These are phyloP conservation scores for Trichocladium antarcticum DNA, from an alignment of 495 filamentous ascomycete genomes.

Conservation along the genomic window DNA sequence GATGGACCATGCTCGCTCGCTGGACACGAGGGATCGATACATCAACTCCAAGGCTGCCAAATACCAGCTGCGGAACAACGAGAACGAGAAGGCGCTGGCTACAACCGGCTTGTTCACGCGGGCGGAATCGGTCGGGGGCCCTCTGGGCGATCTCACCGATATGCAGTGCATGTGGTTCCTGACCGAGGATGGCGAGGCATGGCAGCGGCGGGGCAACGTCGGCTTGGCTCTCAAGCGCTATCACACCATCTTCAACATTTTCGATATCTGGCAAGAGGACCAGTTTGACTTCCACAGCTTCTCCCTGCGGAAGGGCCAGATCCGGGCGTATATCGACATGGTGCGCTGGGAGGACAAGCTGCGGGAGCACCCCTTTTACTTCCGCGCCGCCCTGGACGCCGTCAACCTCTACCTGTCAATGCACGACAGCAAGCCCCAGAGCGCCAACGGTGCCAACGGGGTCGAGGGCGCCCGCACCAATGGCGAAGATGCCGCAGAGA, in stretches of 20 bases:
- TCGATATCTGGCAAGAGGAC: constrained; percentile 95
- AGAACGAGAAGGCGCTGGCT: constrained; percentile 70
- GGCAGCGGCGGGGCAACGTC: constrained; percentile 69
- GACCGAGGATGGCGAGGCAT: constrained; percentile 88
- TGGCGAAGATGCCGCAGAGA: constrained; percentile 54
- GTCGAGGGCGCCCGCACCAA: constrained; percentile 35
- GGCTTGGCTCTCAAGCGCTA: constrained; percentile 87
- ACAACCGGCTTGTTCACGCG: constrained; percentile 94
- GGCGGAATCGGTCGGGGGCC: constrained; percentile 71
- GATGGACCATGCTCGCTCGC: constrained; percentile 76
- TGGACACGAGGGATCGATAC: constrained; percentile 85
- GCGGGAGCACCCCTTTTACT: constrained; percentile 86
- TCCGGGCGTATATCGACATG: constrained; percentile 92
- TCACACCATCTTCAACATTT: constrained; percentile 75
- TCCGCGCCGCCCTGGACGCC: constrained; percentile 72
- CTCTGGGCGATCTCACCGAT: constrained; percentile 82
- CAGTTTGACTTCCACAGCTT: constrained; percentile 99
- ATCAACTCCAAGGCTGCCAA: constrained; percentile 98
- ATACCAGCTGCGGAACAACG: constrained; percentile 87
- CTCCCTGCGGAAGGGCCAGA: constrained; percentile 87
- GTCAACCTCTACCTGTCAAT: constrained; percentile 70
- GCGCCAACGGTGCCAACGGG: constrained; percentile 45
- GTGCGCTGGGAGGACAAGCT: constrained; percentile 88
- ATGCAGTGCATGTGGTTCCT: constrained; percentile 99
- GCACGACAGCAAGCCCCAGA: constrained; percentile 60